phyloP scores from a whole-genome alignment of 106 monocot genomes.

The Vanilla planifolia region DNA sequence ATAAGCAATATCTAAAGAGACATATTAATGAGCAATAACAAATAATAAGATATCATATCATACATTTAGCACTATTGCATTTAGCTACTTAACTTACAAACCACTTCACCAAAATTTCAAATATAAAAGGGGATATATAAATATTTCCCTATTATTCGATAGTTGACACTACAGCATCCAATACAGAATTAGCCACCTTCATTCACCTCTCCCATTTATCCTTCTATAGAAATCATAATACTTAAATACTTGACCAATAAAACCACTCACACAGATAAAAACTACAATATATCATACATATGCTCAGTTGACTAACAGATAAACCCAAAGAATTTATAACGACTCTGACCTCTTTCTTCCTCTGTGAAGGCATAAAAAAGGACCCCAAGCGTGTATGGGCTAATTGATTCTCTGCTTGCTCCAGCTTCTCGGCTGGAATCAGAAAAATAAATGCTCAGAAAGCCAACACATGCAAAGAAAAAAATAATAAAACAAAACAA shows the following conservation, averaged over 20 bases:
- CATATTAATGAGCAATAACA: too few relatives aligned
- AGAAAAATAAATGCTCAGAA: neutral
- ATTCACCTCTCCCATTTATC: neutral
- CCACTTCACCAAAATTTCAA: too few relatives aligned
- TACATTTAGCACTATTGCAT: too few relatives aligned
- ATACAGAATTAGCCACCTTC: neutral
- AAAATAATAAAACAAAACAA: neutral
- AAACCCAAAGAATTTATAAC: neutral
- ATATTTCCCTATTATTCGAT: neutral
- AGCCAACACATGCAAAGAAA: neutral
- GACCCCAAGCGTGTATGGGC: slow-evolving; percentile 74
- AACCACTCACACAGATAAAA: neutral
- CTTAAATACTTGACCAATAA: neutral
- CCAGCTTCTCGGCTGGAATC: slow-evolving; percentile 87
- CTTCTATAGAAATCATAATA: neutral
- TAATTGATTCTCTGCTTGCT: slow-evolving; percentile 92
- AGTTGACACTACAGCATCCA: neutral
- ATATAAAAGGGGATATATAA: too few relatives aligned
- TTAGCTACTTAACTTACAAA: too few relatives aligned
- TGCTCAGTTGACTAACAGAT: neutral
- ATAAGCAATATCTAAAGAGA: too few relatives aligned
- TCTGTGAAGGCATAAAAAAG: slow-evolving; percentile 63
- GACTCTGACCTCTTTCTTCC: slow-evolving; percentile 77
- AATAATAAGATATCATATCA: too few relatives aligned
- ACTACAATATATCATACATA: neutral